phyloP scores from a whole-genome alignment of 345 rosid species.

The Acer campestre region DNA sequence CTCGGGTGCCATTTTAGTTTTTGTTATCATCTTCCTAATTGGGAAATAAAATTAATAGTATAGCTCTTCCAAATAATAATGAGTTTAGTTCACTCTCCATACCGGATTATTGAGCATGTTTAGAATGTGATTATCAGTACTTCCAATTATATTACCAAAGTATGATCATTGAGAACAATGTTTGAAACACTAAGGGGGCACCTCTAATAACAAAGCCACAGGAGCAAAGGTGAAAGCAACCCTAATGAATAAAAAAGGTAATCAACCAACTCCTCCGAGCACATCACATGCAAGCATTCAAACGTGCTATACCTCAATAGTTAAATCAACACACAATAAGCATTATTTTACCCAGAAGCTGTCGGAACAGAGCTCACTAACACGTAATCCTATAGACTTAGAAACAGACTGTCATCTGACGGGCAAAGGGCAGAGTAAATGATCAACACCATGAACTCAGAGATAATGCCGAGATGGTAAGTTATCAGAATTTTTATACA shows the following conservation, averaged over 20 bases:
- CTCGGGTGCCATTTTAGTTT: not conserved
- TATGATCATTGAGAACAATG: not conserved
- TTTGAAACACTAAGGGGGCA: not conserved
- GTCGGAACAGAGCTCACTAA: too few relatives aligned
- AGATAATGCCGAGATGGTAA: too few relatives aligned
- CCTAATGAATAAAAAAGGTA: not conserved
- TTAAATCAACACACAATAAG: too few relatives aligned
- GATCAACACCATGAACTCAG: too few relatives aligned
- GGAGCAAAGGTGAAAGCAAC: not conserved
- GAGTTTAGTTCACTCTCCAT: not conserved
- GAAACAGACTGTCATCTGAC: too few relatives aligned
- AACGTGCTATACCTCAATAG: too few relatives aligned
- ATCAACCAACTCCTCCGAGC: too few relatives aligned
- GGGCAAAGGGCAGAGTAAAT: too few relatives aligned
- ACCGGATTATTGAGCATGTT: not conserved
- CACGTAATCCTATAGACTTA: too few relatives aligned
- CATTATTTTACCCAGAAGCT: too few relatives aligned
- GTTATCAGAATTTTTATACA: too few relatives aligned
- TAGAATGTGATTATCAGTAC: not conserved
- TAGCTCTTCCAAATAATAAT: not conserved
- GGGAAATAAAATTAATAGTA: not conserved
- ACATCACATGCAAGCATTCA: too few relatives aligned
- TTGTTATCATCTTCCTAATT: not conserved
- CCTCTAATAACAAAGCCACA: not conserved
- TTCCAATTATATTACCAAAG: not conserved